phyloP scores from a whole-genome alignment of 495 filamentous ascomycete species.

The Annulohypoxylon bovei region DNA sequence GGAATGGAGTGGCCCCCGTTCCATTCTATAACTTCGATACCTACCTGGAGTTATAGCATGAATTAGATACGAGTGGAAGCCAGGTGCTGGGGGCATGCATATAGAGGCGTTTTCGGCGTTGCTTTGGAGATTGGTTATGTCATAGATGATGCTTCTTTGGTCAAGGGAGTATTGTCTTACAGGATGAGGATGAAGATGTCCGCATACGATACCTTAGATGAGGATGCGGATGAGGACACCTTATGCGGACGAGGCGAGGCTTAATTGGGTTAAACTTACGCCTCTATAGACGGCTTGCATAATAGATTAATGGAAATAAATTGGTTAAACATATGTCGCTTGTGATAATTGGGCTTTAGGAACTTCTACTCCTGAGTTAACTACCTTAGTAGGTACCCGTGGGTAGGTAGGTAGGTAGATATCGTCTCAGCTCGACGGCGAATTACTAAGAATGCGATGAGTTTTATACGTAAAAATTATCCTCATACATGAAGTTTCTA shows the following conservation, averaged over 20 bases:
- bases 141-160: no score
- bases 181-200: no score
- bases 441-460: no score
- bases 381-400: no score
- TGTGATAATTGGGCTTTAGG: no score
- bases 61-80: neutral
- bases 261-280: neutral
- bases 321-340: neutral
- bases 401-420: no score
- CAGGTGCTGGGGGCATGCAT: neutral
- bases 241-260: neutral
- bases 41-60: neutral
- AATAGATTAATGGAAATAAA: constrained; percentile 25
- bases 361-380: no score
- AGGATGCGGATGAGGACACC: neutral
- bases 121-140: no score
- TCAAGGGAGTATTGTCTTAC: constrained; percentile 10
- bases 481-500: no score
- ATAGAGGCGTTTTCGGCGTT: constrained; percentile 12
- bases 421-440: no score
- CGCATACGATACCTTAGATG: constrained; percentile 17
- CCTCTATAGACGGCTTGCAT: constrained; percentile 13
- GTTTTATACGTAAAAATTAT: neutral
- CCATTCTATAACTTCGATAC: neutral
- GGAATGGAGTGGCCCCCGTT: neutral